Conservation (phyloP, 1,284 basidiomycete genomes). For the Phellopilus nigrolimitatus region DNA sequence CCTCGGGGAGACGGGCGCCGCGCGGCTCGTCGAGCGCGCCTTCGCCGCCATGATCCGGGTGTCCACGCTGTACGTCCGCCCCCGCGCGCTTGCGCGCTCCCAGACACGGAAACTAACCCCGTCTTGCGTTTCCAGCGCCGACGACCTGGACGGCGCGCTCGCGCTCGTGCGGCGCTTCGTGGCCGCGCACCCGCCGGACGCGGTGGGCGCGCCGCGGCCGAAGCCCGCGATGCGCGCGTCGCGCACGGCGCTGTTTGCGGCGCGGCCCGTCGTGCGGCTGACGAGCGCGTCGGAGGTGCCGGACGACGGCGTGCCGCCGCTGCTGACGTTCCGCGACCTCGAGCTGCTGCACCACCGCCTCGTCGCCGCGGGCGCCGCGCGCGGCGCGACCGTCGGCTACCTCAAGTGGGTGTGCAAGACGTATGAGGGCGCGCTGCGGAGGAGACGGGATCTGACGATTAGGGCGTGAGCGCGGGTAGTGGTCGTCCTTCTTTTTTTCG, state of each 20-base stretch:
- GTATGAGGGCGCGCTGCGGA: constrained; percentile 60
- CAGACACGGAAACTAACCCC: background rate
- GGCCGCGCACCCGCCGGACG: constrained; percentile 22
- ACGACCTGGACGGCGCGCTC: constrained; percentile 24
- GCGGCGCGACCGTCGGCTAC: constrained; percentile 45
- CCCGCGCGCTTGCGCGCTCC: too few relatives aligned
- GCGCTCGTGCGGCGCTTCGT: constrained; percentile 27
- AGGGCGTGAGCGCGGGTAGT: too few relatives aligned
- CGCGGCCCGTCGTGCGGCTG: constrained; percentile 22
- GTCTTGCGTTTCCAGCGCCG: constrained; percentile 19
- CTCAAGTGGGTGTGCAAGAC: constrained; percentile 63
- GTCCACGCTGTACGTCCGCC: constrained; percentile 50
- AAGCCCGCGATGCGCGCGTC: constrained; percentile 15
- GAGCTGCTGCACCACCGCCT: constrained; percentile 63
- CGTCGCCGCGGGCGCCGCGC: constrained; percentile 36
- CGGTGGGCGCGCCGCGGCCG: constrained; percentile 14
- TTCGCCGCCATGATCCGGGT: constrained; percentile 62
- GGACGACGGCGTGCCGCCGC: constrained; percentile 65
- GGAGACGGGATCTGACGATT: constrained; percentile 42
- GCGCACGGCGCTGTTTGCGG: constrained; percentile 20
- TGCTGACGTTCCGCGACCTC: constrained; percentile 60
- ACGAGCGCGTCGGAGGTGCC: constrained; percentile 27
- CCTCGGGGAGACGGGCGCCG: constrained; percentile 29
- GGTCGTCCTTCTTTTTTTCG: too few relatives aligned
- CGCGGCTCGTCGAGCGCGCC: constrained; percentile 59